Evolutionary conservation across 306 rosid species (phyloP).

Genomic region (Trifolium fragiferum): DNA sequence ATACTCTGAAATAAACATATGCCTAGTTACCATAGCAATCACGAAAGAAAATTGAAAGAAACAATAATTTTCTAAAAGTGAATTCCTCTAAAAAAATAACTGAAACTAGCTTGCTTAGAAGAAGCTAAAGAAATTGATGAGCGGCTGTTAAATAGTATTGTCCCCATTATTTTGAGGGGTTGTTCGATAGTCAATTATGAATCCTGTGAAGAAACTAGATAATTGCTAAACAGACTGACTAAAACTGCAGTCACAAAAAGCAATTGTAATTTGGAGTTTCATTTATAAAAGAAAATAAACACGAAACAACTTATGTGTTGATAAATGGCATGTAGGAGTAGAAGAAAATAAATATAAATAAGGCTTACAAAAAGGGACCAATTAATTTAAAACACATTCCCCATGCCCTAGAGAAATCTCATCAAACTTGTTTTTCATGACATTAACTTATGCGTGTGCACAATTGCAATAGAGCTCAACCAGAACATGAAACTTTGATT

Average conservation of each 20-base stretch:
- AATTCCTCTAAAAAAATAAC: conserved; percentile 7
- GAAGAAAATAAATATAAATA: conserved; percentile 1
- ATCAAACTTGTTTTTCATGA: not conserved
- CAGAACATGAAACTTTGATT: not conserved
- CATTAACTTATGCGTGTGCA: not conserved
- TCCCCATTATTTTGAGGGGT: not conserved
- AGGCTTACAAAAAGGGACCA: not conserved
- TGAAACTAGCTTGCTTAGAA: conserved; percentile 9
- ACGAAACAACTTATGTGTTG: too few relatives aligned
- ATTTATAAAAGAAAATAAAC: not conserved
- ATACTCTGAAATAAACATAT: conserved; percentile 1
- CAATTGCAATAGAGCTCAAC: not conserved
- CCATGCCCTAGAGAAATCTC: conserved; percentile 15
- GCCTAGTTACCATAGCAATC: conserved; percentile 18
- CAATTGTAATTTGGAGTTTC: not conserved
- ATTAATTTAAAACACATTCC: not conserved
- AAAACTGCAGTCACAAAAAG: not conserved
- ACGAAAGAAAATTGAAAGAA: not conserved
- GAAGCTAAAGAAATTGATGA: not conserved
- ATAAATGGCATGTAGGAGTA: not conserved
- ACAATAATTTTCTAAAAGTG: not conserved
- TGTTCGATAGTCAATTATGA: not conserved
- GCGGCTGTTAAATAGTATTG: not conserved
- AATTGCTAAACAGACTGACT: not conserved
- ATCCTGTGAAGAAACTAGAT: not conserved